These are phyloP conservation scores for Boletus barrowsii DNA, from an alignment of 768 basidiomycete species.

Conservation along the genomic window DNA sequence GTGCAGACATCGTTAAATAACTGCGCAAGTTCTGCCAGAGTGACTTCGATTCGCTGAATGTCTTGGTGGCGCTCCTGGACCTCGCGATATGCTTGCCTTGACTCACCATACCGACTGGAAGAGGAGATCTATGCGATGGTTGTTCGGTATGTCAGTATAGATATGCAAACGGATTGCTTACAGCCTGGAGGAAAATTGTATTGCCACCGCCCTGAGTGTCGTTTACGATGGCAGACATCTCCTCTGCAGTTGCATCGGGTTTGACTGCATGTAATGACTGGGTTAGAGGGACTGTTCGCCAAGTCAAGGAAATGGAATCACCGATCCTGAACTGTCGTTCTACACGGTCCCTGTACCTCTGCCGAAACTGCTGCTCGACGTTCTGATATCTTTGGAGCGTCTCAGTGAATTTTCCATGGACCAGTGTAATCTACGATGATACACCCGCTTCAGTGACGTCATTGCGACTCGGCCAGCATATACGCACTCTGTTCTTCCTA, in stretches of 20 bases:
- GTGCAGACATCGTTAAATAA: slow-evolving; percentile 74
- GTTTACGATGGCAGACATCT: slow-evolving; percentile 66
- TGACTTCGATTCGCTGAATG: slow-evolving; percentile 79
- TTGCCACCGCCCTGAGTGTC: slow-evolving; percentile 54
- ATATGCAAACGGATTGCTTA: slow-evolving; percentile 21
- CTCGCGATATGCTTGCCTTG: slow-evolving; percentile 78
- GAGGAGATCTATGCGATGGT: slow-evolving; percentile 51
- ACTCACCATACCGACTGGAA: slow-evolving; percentile 81
- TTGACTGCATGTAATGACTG: slow-evolving; percentile 51
- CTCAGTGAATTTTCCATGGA: slow-evolving; percentile 71
- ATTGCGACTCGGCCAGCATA: neutral
- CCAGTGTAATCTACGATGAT: slow-evolving; percentile 46
- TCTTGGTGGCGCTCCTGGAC: slow-evolving; percentile 89
- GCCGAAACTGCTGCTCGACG: slow-evolving; percentile 68
- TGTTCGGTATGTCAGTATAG: neutral
- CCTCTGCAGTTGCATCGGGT: slow-evolving; percentile 80
- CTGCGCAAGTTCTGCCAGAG: slow-evolving; percentile 84
- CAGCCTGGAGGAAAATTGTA: slow-evolving; percentile 80
- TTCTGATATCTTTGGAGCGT: slow-evolving; percentile 75
- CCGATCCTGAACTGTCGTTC: slow-evolving; percentile 80
- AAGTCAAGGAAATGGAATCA: slow-evolving; percentile 22
- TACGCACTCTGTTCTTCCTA: slow-evolving; percentile 35
- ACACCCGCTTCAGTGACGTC: neutral
- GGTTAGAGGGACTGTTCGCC: neutral
- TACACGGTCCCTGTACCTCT: slow-evolving; percentile 61